phyloP scores from a whole-genome alignment of 345 rosid species.

The Viola odorata region DNA sequence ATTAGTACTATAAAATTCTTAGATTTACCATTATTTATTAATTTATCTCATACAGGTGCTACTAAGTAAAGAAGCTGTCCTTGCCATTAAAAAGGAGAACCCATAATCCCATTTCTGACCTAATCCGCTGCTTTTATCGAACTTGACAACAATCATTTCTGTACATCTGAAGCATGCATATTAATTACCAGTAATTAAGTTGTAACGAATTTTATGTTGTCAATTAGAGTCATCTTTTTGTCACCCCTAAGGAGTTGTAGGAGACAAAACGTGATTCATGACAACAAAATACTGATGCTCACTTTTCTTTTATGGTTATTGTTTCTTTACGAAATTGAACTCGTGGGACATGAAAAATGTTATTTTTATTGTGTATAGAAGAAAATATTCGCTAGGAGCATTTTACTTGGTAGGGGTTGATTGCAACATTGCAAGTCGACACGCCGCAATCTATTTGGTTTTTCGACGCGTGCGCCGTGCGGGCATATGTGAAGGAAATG shows the following conservation, averaged over 20 bases:
- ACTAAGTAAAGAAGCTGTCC: conserved; percentile 44
- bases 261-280: too few species aligned
- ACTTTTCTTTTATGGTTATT: not conserved
- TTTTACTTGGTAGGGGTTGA: too few species aligned
- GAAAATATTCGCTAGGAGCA: too few species aligned
- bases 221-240: too few species aligned
- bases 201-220: not conserved
- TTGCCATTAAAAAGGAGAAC: conserved; percentile 36
- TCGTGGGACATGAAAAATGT: too few species aligned
- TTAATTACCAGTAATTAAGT: not conserved
- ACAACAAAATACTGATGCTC: not conserved
- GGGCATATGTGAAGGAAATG: too few species aligned
- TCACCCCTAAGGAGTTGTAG: too few species aligned
- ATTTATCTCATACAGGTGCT: conserved; percentile 61
- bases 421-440: too few species aligned
- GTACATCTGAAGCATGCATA: not conserved
- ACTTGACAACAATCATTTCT: conserved; percentile 6
- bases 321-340: too few species aligned
- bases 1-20: conserved; percentile 10
- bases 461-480: too few species aligned
- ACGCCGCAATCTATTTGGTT: too few species aligned
- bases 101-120: conserved; percentile 19
- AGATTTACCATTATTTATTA: conserved; percentile 31
- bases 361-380: too few species aligned
- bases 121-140: conserved; percentile 19